Base-by-base conservation (phyloP, 2,329 filamentous ascomycete species). In the Cryphonectria naterciae region DNA sequence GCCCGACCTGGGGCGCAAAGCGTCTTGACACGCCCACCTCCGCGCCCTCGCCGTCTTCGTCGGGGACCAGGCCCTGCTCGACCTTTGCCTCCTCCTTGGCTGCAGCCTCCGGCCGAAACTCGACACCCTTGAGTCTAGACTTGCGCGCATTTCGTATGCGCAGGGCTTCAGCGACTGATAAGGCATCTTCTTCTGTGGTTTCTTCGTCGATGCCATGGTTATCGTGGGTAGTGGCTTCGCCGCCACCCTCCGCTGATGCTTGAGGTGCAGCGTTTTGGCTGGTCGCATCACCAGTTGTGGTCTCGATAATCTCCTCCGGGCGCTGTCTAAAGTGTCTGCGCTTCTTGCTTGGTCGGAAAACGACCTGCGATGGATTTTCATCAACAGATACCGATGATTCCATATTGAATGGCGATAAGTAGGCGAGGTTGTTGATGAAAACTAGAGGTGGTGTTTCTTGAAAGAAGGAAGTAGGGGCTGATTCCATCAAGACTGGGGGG, bases 1-100 rank as follows among this genome's bases (percentile, higher is more conserved):
- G 81, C 0, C 92, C 92, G 0, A 91, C 94, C 79, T 93, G 92
- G 70, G 89, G 88, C 68, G 90, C 89, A 78, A 95, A 95, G 56
- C 91, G 89, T 71, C 82, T 84, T 49, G 77, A 78, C 43, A 82
- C 78, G 1, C 78, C 78, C 19, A 76, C 75, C 5, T 80, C 77
- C n/a, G 77, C 73, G 8, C 78, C 74, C 7, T 76, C 68, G 2
- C 77, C 79, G 71, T 77, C 79, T 69, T 76, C 78, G 71, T 76
- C 79, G 72, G 80, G 78, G 62, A 83, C 79, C 37, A 83, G 77
- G 61, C 78, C 79, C 67, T 79, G 79, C 54, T 74, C 73, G 7
- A 75, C 72, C 7, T 74, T 74, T 54, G 75, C 74, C 6, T 77
- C 77, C 11, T 74, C 73, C n/a, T 73, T 66, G 0, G 72, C 46